Evolutionary conservation across 495 filamentous ascomycete genomes (phyloP), one percentile per base, ranked within the genome.

Genomic region (Penicillium desertorum): DNA sequence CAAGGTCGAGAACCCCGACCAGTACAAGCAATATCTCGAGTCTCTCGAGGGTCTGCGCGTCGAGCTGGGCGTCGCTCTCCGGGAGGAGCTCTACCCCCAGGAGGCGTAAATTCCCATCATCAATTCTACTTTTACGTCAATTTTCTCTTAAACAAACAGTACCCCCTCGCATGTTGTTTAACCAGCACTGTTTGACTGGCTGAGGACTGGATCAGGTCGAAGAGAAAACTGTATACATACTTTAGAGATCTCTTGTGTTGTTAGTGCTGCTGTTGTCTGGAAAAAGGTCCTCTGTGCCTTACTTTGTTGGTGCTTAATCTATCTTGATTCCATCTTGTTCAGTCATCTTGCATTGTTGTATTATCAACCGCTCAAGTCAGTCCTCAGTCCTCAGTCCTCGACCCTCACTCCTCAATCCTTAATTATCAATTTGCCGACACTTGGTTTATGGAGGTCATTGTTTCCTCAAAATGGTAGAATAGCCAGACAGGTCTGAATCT

Each of bases 1-100:
- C 78, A 99, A 99, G 84, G 95, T 98, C 63, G 95, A 99, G 81
- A 98, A 94, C 85, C 86, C 88, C 75, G 83, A 86, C 63, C 94
- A 99, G 81, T 99, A 99, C 80, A 82, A 97, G 73, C 90, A 97
- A 79, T 99, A 99, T 79, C 87, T 99, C 52, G 81, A 88, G 64
- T 87, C 95, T 76, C 92, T 99, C 53, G 90, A 95, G 81, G 81
- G 86, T 62, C 81, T 98, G 61, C 89, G 93, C 60, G 90, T 94
- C 78, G 94, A 99, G 77, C 81, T 99, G 47, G 93, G 95, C 64
- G 85, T 99, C 63, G 78, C 81, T 59, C 83, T 98, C 62, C 93
- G 93, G 75, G 94, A 99, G 81, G 88, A 92, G 71, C 83, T 99
- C 66, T 99, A 94, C 77, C 95, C 94, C 56, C 85, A 92, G 71